A percentile compares a stretch with the other conserved stretches of the same genome.
phyloP scores from a whole-genome alignment of 306 rosid genomes.

The Spatholobus suberectus region DNA sequence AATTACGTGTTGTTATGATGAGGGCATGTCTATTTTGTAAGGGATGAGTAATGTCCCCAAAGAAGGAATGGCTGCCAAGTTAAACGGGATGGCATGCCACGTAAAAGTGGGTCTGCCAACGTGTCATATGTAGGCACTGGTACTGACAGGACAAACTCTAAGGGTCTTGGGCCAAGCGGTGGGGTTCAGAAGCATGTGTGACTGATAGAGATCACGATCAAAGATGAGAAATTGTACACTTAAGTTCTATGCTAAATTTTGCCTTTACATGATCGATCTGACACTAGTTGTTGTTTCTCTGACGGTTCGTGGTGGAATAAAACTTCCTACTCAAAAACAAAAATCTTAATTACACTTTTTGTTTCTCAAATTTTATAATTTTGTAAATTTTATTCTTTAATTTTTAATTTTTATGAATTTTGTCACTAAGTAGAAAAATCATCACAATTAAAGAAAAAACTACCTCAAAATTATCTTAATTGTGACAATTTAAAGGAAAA shows the following conservation, averaged over 20 bases:
- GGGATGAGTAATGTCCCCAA: slow-evolving; percentile 25
- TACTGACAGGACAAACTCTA: neutral
- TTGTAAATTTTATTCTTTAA: too few species aligned
- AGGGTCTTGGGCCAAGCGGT: slow-evolving; percentile 40
- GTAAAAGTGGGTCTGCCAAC: slow-evolving; percentile 35
- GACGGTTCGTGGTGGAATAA: neutral
- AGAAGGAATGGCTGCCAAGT: slow-evolving; percentile 30
- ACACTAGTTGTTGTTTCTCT: neutral
- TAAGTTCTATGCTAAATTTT: neutral
- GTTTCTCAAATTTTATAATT: too few species aligned
- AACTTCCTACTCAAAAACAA: neutral
- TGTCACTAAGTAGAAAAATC: too few species aligned
- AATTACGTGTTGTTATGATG: slow-evolving; percentile 22
- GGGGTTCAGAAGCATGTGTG: slow-evolving; percentile 22
- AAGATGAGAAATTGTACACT: neutral
- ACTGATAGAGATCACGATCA: neutral
- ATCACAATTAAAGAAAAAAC: too few species aligned
- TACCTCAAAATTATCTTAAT: too few species aligned
- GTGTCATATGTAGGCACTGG: slow-evolving; percentile 28
- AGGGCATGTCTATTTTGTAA: neutral
- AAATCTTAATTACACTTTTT: too few species aligned
- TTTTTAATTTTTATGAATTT: too few species aligned
- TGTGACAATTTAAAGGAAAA: too few species aligned
- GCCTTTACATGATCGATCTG: neutral
- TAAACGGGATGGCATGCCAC: slow-evolving; percentile 44